Evolutionary conservation across 2,329 filamentous ascomycete genomes (phyloP), one percentile per base, ranked within the genome.

Genomic region (Amphichorda felina): DNA sequence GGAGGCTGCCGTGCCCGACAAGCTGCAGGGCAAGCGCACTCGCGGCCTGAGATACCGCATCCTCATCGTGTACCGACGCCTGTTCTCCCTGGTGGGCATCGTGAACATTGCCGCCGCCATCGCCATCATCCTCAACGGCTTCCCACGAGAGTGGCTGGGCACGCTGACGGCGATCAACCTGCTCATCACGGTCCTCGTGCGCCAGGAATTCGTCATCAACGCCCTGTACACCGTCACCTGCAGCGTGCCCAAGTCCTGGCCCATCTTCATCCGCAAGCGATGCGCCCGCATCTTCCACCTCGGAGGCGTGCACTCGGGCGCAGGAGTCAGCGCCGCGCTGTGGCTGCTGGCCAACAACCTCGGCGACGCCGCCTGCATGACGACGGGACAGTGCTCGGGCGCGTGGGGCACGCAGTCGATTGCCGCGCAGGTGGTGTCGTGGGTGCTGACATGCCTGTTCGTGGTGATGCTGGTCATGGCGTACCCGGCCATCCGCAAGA

Each of bases 401-500:
- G 18, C 26, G 42, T 46, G 47, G 41, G 36, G 37, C 16, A 30
- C 48, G 40, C 46, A 61, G n/a, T 57, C 68, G 17, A 51, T 62
- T 26, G 53, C 60, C 14, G 50, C 53, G 25, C 68, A 68, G 25
- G 54, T 61, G 8, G 49, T 82, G 18, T 68, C 72, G 10, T 79
- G 72, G 48, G 48, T 76, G 28, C 64, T 83, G 28, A 60, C 73
- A 30, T 50, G 59, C 2, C 61, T 84, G 34, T 63, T 82, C 43
- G 46, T 72, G 37, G 48, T 60, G 27, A 79, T 86, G 47, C 63
- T 82, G 34, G 56, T 61, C 32, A 70, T 75, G 35, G 77, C 82
- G 2, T 69, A 79, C 50, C 82, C 82, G 3, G 51, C 54, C 8
- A 64, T 86, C 44, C 74, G 82, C 16, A 62, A 66, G 44, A 68